These are phyloP conservation scores for Coemansia sp. DNA, from an alignment of 192 early-diverging fungal genomes.

Conservation along the genomic window DNA sequence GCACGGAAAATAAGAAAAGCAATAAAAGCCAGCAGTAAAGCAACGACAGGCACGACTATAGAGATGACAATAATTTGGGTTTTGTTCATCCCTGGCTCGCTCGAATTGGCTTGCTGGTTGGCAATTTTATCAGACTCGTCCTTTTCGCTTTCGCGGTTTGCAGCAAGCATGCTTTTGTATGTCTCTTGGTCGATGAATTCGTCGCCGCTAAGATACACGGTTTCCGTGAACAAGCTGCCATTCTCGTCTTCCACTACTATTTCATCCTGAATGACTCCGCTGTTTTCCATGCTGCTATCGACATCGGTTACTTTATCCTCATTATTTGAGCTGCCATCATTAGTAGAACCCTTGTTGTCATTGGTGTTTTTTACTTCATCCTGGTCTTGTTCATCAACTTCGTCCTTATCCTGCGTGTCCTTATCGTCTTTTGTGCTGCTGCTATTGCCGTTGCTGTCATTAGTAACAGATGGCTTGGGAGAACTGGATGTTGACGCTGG, in stretches of 20 bases:
- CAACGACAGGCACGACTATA: background rate
- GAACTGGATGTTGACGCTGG: background rate
- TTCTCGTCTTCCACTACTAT: too few relatives aligned
- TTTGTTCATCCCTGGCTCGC: background rate
- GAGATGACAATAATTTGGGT: background rate
- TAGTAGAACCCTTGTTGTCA: too few relatives aligned
- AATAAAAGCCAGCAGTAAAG: background rate
- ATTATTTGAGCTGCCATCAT: too few relatives aligned
- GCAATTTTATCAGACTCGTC: too few relatives aligned
- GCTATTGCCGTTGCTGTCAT: background rate
- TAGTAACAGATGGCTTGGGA: too few relatives aligned
- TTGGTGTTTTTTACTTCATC: too few relatives aligned
- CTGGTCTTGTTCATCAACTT: background rate
- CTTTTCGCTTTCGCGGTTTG: background rate
- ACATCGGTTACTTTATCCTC: too few relatives aligned
- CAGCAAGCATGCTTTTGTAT: background rate
- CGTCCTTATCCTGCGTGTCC: background rate
- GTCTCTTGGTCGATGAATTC: background rate
- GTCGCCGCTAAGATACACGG: background rate
- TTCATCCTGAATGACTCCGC: too few relatives aligned
- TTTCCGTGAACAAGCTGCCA: background rate
- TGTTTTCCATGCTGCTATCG: too few relatives aligned
- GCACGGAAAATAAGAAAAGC: background rate
- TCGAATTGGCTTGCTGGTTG: background rate
- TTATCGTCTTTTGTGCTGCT: background rate